Evolutionary conservation across 1,139 yeast genomes (phyloP).

Genomic region (Scheffersomyces segobiensis): DNA sequence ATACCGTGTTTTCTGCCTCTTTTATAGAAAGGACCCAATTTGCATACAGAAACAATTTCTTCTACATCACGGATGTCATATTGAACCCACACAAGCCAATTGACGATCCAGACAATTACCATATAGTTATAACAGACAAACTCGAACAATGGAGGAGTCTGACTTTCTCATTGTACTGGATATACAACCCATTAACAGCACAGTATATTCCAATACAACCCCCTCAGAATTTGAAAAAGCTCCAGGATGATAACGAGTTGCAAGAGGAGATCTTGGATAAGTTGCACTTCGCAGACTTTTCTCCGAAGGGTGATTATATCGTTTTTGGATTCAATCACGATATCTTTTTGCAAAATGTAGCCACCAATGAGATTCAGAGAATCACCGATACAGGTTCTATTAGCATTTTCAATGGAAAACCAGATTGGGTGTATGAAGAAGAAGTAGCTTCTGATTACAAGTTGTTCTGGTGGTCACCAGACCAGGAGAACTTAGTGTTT

Average conservation of each 20-base stretch:
- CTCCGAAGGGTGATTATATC: slow-evolving; percentile 67
- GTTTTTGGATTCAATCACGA: slow-evolving; percentile 70
- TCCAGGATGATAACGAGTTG: slow-evolving; percentile 11
- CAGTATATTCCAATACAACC: slow-evolving; percentile 42
- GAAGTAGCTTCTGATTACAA: slow-evolving; percentile 69
- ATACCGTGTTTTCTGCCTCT: slow-evolving; percentile 15
- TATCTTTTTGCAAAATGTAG: slow-evolving; percentile 50
- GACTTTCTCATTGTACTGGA: slow-evolving; percentile 64
- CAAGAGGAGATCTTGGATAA: slow-evolving; percentile 15
- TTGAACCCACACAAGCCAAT: slow-evolving; percentile 37
- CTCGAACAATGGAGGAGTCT: slow-evolving; percentile 72
- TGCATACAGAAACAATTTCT: slow-evolving; percentile 34
- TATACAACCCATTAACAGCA: slow-evolving; percentile 29
- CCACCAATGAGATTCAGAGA: slow-evolving; percentile 24
- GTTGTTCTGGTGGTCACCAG: slow-evolving; percentile 88
- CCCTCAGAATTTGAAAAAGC: slow-evolving; percentile 10
- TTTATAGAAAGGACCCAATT: slow-evolving; percentile 29
- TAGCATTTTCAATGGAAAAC: slow-evolving; percentile 75
- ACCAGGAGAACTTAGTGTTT: slow-evolving; percentile 64
- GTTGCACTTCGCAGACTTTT: slow-evolving; percentile 65
- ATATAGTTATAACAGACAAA: slow-evolving; percentile 36
- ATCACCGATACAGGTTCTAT: slow-evolving; percentile 71
- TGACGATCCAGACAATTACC: slow-evolving; percentile 26
- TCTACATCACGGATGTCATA: slow-evolving; percentile 26
- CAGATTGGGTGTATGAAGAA: slow-evolving; percentile 98